Evolutionary conservation across 805 yeast species (phyloP).

Genomic region (Kluyveromyces dobzhanskii): DNA sequence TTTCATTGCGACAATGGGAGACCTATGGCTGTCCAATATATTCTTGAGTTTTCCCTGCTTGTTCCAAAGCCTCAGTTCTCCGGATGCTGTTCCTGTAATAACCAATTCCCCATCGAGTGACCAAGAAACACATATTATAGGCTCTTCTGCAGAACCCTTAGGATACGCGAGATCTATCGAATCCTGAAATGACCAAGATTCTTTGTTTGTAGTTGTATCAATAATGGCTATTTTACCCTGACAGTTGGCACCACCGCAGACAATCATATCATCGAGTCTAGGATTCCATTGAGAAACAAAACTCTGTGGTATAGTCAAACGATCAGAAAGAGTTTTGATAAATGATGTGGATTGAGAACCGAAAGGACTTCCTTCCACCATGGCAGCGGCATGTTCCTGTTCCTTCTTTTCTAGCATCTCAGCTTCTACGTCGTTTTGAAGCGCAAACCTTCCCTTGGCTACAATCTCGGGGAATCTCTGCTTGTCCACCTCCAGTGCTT

Average conservation of each 20-base stretch:
- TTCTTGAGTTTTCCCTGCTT: conserved; percentile 58
- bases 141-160: conserved; percentile 15
- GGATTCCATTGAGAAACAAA: conserved; percentile 54
- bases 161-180: conserved; percentile 29
- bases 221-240: conserved; percentile 39
- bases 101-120: conserved; percentile 55
- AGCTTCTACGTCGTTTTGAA: conserved; percentile 15
- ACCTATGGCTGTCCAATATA: conserved; percentile 42
- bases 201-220: conserved; percentile 12
- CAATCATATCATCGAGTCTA: conserved; percentile 33
- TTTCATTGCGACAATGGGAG: conserved; percentile 45
- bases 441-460: conserved; percentile 27
- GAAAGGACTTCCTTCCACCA: conserved; percentile 4
- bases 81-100: conserved; percentile 57
- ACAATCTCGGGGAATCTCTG: conserved; percentile 26
- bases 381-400: conserved; percentile 6
- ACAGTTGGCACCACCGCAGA: conserved; percentile 46
- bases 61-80: conserved; percentile 76
- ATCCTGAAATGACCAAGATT: conserved; percentile 8
- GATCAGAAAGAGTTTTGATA: conserved; percentile 33
- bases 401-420: conserved; percentile 4
- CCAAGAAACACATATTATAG: conserved; percentile 44
- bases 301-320: conserved; percentile 35
- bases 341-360: conserved; percentile 10
- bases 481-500: conserved; percentile 41